phyloP scores from a whole-genome alignment of 1,284 basidiomycete genomes.

The Takashimella koratensis region DNA sequence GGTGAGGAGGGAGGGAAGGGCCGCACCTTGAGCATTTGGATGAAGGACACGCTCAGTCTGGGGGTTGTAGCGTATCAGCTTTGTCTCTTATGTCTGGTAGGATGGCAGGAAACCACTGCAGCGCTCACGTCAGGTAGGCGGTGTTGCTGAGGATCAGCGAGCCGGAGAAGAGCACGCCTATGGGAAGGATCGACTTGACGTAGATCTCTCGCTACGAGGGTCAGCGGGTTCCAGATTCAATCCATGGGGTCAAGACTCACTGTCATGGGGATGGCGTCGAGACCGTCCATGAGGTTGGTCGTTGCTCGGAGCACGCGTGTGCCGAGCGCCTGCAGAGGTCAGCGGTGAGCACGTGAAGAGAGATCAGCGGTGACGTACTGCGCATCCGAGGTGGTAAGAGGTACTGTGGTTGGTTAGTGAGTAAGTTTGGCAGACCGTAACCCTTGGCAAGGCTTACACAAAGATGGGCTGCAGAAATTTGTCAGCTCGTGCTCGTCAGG shows the following conservation, averaged over 20 bases:
- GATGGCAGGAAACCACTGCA: background rate
- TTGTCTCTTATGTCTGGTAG: background rate
- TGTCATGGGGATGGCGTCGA: conserved; percentile 77
- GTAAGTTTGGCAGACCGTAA: too few species aligned
- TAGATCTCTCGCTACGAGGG: conserved; percentile 61
- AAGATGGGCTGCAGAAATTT: conserved; percentile 38
- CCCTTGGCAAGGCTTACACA: conserved; percentile 33
- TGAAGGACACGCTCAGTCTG: conserved; percentile 78
- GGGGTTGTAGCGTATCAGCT: too few species aligned
- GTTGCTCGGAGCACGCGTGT: conserved; percentile 83
- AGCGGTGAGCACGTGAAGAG: background rate
- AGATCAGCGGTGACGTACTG: too few species aligned
- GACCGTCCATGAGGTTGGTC: conserved; percentile 77
- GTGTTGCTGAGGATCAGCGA: conserved; percentile 91
- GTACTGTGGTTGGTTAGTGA: conserved; percentile 70
- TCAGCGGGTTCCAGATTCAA: background rate
- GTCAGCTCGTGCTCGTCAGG: conserved; percentile 11
- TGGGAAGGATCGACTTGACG: conserved; percentile 83
- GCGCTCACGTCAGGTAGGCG: conserved; percentile 69
- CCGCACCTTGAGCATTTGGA: conserved; percentile 96
- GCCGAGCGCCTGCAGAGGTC: conserved; percentile 65
- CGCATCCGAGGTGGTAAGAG: conserved; percentile 48
- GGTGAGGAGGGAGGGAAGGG: too few species aligned
- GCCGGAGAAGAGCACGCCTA: conserved; percentile 86
- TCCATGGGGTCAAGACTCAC: conserved; percentile 21